These are phyloP conservation scores for Candida dubliniensis DNA, from an alignment of 1,139 yeast genomes.

Conservation along the genomic window DNA sequence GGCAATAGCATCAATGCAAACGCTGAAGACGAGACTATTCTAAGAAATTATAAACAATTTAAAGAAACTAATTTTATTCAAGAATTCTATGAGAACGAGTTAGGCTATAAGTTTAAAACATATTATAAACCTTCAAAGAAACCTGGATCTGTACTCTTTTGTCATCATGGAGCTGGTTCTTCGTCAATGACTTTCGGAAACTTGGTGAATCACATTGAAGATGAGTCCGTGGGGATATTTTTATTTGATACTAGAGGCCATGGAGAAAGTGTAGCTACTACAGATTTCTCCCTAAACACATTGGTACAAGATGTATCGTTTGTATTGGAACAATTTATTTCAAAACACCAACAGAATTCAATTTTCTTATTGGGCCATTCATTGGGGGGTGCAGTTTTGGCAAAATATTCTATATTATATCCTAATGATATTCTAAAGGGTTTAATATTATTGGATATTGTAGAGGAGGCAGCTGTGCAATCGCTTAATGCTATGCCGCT, in stretches of 20 bases:
- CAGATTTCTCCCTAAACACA: conserved; percentile 49
- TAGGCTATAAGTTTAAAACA: conserved; percentile 43
- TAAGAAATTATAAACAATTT: conserved; percentile 14
- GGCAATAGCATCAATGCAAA: not conserved
- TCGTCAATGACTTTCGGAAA: conserved; percentile 75
- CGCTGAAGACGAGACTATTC: conserved; percentile 7
- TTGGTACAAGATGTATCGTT: conserved; percentile 58
- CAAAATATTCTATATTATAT: conserved; percentile 37
- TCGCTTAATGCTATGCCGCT: conserved; percentile 66
- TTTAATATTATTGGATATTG: conserved; percentile 80
- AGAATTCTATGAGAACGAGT: conserved; percentile 6
- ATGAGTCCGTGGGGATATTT: conserved; percentile 50
- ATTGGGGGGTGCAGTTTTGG: conserved; percentile 83
- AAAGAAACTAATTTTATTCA: conserved; percentile 20
- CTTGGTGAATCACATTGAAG: conserved; percentile 32
- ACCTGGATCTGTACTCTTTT: conserved; percentile 59
- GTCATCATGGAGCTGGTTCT: conserved; percentile 96
- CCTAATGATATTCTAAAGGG: conserved; percentile 47
- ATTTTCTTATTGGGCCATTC: conserved; percentile 80
- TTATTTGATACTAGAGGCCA: conserved; percentile 85
- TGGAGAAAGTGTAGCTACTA: conserved; percentile 42
- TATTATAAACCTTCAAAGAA: conserved; percentile 58
- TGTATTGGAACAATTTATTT: conserved; percentile 42
- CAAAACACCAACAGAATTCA: conserved; percentile 19
- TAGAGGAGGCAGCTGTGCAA: conserved; percentile 84